Percentiles rank a stretch among this genome's conserved stretches.
phyloP scores from a whole-genome alignment of 768 basidiomycete species.

The Clitopilus passeckerianus region DNA sequence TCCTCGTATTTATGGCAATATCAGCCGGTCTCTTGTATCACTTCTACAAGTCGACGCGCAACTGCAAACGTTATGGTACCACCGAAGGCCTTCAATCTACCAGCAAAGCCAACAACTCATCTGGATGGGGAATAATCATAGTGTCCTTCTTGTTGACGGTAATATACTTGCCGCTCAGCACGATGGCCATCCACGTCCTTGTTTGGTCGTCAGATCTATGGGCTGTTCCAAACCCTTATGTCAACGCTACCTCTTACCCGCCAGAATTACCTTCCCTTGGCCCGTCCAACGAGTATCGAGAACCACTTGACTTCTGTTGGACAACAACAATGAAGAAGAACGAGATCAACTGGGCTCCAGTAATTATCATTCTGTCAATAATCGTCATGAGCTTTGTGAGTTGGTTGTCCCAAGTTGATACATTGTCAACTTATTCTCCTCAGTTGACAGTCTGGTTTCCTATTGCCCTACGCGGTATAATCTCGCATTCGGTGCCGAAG shows the following conservation, averaged over 20 bases:
- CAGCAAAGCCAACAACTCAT: conserved; percentile 28
- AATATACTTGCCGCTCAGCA: conserved; percentile 74
- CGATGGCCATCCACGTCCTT: conserved; percentile 71
- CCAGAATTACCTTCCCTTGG: conserved; percentile 50
- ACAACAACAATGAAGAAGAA: conserved; percentile 73
- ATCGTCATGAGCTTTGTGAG: conserved; percentile 49
- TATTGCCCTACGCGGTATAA: conserved; percentile 51
- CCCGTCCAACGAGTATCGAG: conserved; percentile 48
- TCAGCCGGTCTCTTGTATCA: conserved; percentile 50
- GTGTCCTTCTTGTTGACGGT: conserved; percentile 62
- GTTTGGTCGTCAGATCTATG: conserved; percentile 78
- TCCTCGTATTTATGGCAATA: conserved; percentile 53
- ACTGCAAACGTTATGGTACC: conserved; percentile 42
- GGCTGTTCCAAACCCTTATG: conserved; percentile 66
- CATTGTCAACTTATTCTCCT: neutral
- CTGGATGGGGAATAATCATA: conserved; percentile 50
- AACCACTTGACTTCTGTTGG: conserved; percentile 71
- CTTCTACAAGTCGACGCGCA: conserved; percentile 46
- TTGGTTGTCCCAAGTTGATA: neutral
- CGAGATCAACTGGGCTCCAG: conserved; percentile 64
- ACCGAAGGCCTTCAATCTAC: conserved; percentile 53
- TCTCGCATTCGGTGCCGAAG: conserved; percentile 52
- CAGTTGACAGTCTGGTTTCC: conserved; percentile 69
- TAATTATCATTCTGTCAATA: conserved; percentile 52
- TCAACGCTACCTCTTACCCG: conserved; percentile 46